phyloP scores from a whole-genome alignment of 106 monocot species.

The Allium fistulosum region DNA sequence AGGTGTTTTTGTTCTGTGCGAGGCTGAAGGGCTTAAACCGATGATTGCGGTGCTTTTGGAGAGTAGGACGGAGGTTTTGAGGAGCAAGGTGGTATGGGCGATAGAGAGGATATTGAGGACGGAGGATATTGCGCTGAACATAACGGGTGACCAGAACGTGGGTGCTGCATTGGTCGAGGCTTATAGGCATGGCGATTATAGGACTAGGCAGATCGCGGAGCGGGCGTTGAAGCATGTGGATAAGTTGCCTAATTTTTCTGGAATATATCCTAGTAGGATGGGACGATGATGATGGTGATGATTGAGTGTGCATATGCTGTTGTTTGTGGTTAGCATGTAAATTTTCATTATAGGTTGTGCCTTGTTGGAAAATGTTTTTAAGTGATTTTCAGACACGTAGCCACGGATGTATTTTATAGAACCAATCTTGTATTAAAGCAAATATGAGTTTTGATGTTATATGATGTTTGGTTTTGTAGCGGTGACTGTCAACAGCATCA shows the following conservation, averaged over 20 bases:
- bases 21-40: slow-evolving; percentile 58
- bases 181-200: slow-evolving; percentile 69
- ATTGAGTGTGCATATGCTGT: too few species aligned
- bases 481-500: too few species aligned
- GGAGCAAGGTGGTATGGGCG: slow-evolving; percentile 77
- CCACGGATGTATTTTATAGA: too few species aligned
- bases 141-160: slow-evolving; percentile 63
- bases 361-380: neutral
- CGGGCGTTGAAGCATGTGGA: slow-evolving; percentile 76
- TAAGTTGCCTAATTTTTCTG: slow-evolving; percentile 89
- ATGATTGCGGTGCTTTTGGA: slow-evolving; percentile 64
- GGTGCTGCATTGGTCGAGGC: slow-evolving; percentile 83
- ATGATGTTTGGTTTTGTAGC: too few species aligned
- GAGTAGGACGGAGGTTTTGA: slow-evolving; percentile 47
- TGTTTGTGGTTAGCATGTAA: slow-evolving; percentile 4
- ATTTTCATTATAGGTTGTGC: neutral
- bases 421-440: too few species aligned
- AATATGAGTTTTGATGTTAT: too few species aligned
- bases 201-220: slow-evolving; percentile 85
- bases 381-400: too few species aligned
- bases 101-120: slow-evolving; percentile 86
- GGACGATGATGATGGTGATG: slow-evolving; percentile 4
- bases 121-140: slow-evolving; percentile 68
- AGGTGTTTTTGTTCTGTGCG: slow-evolving; percentile 55
- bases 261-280: slow-evolving; percentile 60